Evolutionary conservation across 2,329 filamentous ascomycete genomes (phyloP).

Genomic region (Penicillium sp.): DNA sequence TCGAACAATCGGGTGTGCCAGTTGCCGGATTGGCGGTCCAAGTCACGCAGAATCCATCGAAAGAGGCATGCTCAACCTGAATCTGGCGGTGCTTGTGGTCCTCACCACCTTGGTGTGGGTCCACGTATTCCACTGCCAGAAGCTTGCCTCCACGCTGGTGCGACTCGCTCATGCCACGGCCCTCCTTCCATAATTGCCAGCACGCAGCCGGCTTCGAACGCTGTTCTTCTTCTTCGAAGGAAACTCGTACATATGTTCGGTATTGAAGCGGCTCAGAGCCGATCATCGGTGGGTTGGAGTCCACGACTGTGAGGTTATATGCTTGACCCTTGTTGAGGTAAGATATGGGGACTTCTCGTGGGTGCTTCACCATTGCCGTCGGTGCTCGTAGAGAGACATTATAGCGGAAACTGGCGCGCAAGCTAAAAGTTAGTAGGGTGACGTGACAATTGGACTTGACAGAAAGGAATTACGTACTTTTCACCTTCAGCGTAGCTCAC

Average conservation of each 20-base stretch:
- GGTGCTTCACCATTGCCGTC: slow-evolving; percentile 88
- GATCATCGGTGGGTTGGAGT: slow-evolving; percentile 70
- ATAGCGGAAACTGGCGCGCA: slow-evolving; percentile 72
- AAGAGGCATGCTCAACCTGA: slow-evolving; percentile 77
- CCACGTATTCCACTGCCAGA: slow-evolving; percentile 94
- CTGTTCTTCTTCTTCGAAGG: slow-evolving; percentile 96
- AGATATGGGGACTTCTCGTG: slow-evolving; percentile 92
- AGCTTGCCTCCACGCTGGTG: slow-evolving; percentile 91
- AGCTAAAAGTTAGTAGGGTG: slow-evolving; percentile 23
- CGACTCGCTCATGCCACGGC: slow-evolving; percentile 91
- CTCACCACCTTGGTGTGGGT: slow-evolving; percentile 62
- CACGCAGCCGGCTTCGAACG: slow-evolving; percentile 79
- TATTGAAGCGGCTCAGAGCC: slow-evolving; percentile 71
- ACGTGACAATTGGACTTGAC: slow-evolving; percentile 7
- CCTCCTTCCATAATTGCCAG: slow-evolving; percentile 96
- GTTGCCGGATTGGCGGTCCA: slow-evolving; percentile 76
- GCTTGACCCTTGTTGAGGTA: slow-evolving; percentile 98
- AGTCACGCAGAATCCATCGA: slow-evolving; percentile 90
- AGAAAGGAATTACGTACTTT: slow-evolving; percentile 52
- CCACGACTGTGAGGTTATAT: slow-evolving; percentile 83
- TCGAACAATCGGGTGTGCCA: slow-evolving; percentile 75
- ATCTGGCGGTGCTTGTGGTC: slow-evolving; percentile 66
- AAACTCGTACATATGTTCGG: slow-evolving; percentile 90
- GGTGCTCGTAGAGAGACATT: slow-evolving; percentile 89
- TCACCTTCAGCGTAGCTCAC: slow-evolving; percentile 52